Percentiles rank a stretch among this genome's conserved stretches.
These are phyloP conservation scores for Backusella parvicylindrica DNA, from an alignment of 192 early-diverging fungal genomes.

Conservation along the genomic window DNA sequence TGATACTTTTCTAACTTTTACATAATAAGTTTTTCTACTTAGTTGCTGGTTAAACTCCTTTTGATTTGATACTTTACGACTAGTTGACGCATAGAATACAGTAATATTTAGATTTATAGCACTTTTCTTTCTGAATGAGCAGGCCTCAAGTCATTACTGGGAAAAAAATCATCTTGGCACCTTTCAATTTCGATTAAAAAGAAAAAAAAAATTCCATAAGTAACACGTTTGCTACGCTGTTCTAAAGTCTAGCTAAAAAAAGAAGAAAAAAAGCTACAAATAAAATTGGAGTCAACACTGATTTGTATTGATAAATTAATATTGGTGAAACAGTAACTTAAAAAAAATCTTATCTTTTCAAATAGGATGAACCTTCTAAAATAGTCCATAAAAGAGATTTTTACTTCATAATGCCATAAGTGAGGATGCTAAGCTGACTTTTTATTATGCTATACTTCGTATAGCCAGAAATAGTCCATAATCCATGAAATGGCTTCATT, in stretches of 20 bases:
- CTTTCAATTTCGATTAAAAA: neutral
- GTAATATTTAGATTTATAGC: too few relatives aligned
- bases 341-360: neutral
- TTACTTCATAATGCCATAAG: neutral
- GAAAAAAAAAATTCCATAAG: neutral
- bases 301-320: neutral
- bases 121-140: too few relatives aligned
- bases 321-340: neutral
- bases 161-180: neutral
- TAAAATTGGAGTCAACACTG: neutral
- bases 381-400: neutral
- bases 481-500: too few relatives aligned
- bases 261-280: neutral
- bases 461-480: too few relatives aligned
- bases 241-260: neutral
- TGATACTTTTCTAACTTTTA: too few relatives aligned
- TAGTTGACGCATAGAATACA: too few relatives aligned
- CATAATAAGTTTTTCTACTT: too few relatives aligned
- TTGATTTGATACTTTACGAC: too few relatives aligned
- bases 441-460: too few relatives aligned
- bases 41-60: too few relatives aligned
- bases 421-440: too few relatives aligned
- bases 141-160: too few relatives aligned
- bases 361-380: neutral
- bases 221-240: neutral